Percentiles rank a stretch among this genome's conserved stretches.
These are phyloP conservation scores for Corylus americana DNA, from an alignment of 306 rosid species.

Conservation along the genomic window DNA sequence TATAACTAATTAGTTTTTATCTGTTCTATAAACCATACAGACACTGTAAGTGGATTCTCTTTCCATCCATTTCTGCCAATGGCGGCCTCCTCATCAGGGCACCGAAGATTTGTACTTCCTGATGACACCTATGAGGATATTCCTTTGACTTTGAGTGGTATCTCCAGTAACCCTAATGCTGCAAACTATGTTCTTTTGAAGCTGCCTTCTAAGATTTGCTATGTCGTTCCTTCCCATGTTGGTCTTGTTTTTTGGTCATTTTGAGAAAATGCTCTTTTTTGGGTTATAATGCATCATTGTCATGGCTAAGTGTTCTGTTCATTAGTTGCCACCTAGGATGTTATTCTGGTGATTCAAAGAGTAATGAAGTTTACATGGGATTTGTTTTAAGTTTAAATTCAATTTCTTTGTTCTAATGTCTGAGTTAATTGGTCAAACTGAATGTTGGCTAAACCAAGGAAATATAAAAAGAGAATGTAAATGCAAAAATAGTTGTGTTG, in stretches of 20 bases:
- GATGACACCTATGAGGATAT: constrained; percentile 59
- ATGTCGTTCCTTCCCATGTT: constrained; percentile 9
- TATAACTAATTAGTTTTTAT: constrained; percentile 18
- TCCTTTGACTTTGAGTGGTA: constrained; percentile 73
- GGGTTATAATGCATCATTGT: not conserved
- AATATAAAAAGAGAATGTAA: not conserved
- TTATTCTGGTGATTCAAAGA: not conserved
- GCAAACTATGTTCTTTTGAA: constrained; percentile 5
- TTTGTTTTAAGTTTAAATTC: not conserved
- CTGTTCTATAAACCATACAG: constrained; percentile 43
- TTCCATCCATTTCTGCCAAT: constrained; percentile 90
- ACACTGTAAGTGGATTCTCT: constrained; percentile 81
- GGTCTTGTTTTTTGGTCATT: not conserved
- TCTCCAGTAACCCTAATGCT: constrained; percentile 25
- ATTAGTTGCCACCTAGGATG: not conserved
- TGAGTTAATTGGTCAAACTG: not conserved
- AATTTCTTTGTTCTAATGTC: not conserved
- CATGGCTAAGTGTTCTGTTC: not conserved
- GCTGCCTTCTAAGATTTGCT: not conserved
- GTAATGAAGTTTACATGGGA: not conserved
- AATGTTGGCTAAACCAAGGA: not conserved
- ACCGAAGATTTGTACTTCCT: constrained; percentile 73
- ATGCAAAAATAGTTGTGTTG: not conserved
- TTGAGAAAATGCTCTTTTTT: not conserved
- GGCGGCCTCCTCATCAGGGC: constrained; percentile 88